Conservation (phyloP, 805 yeast genomes). For the Ogataea angusta region DNA sequence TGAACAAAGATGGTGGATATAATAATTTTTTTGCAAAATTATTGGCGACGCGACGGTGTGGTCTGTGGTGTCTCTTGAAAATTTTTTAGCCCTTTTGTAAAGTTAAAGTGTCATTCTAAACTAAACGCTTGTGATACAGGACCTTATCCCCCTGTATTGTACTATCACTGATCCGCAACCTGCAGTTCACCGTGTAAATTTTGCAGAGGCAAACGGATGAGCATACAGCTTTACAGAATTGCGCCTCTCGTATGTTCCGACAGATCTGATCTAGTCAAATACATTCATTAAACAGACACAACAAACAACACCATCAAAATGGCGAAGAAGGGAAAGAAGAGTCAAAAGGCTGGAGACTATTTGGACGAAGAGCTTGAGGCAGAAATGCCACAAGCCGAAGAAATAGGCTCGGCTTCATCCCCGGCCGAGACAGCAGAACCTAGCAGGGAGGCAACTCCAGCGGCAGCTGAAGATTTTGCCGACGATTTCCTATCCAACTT, state of each 20-base stretch:
- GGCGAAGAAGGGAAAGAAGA: conserved; percentile 64
- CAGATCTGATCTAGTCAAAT: conserved; percentile 9
- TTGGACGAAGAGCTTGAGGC: conserved; percentile 75
- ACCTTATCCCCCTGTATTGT: conserved; percentile 2
- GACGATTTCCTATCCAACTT: conserved; percentile 82
- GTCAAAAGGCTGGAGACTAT: conserved; percentile 62
- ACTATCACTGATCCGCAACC: neutral
- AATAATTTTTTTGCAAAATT: neutral
- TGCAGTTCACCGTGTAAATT: neutral
- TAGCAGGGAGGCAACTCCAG: conserved; percentile 28
- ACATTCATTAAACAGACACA: conserved; percentile 8
- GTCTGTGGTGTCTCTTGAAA: conserved; percentile 19
- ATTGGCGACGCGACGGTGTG: conserved; percentile 15
- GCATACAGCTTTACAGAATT: conserved; percentile 7
- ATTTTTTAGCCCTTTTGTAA: conserved; percentile 12
- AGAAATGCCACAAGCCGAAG: conserved; percentile 52
- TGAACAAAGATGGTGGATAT: conserved; percentile 17
- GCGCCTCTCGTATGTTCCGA: conserved; percentile 17
- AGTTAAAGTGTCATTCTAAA: neutral
- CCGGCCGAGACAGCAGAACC: conserved; percentile 23
- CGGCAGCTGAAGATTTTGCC: conserved; percentile 44
- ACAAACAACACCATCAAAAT: conserved; percentile 26
- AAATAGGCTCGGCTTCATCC: conserved; percentile 41
- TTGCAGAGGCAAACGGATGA: conserved; percentile 12
- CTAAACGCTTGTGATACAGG: conserved; percentile 4